phyloP scores from a whole-genome alignment of 169 alveolate genomes.

The Plasmodium ovale region DNA sequence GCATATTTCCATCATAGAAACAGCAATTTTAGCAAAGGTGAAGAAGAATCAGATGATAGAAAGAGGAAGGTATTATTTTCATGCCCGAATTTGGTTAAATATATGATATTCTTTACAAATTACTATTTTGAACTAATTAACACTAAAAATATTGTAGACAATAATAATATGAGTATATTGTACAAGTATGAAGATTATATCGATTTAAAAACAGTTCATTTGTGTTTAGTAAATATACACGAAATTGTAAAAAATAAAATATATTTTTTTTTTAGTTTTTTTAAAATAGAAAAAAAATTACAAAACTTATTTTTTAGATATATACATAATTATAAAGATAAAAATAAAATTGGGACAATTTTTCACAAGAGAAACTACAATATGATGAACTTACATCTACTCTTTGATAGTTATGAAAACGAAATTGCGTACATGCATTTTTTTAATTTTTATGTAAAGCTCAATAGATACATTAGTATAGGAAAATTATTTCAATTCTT shows the following conservation, averaged over 20 bases:
- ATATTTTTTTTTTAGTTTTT: slow-evolving; percentile 55
- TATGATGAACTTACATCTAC: neutral
- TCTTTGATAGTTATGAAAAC: neutral
- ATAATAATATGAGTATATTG: slow-evolving; percentile 39
- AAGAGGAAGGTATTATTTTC: slow-evolving; percentile 20
- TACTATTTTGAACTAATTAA: slow-evolving; percentile 59
- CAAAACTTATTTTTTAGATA: slow-evolving; percentile 48
- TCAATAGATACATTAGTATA: slow-evolving; percentile 27
- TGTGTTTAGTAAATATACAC: slow-evolving; percentile 42
- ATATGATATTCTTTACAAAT: slow-evolving; percentile 34
- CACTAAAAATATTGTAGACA: slow-evolving; percentile 53
- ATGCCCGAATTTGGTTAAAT: slow-evolving; percentile 57
- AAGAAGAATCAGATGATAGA: neutral
- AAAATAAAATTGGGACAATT: neutral
- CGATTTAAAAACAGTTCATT: slow-evolving; percentile 45
- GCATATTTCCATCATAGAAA: too few relatives aligned
- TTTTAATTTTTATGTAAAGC: slow-evolving; percentile 20
- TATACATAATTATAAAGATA: slow-evolving; percentile 37
- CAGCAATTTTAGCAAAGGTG: neutral
- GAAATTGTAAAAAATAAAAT: slow-evolving; percentile 61
- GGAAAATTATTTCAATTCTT: slow-evolving; percentile 40
- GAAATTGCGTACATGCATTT: slow-evolving; percentile 33
- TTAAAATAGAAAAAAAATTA: slow-evolving; percentile 46
- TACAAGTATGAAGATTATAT: slow-evolving; percentile 63
- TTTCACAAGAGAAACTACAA: neutral